Evolutionary conservation across 371 early-diverging fungal genomes (phyloP).

Genomic region (Amoeboaphelidium protococcarum): DNA sequence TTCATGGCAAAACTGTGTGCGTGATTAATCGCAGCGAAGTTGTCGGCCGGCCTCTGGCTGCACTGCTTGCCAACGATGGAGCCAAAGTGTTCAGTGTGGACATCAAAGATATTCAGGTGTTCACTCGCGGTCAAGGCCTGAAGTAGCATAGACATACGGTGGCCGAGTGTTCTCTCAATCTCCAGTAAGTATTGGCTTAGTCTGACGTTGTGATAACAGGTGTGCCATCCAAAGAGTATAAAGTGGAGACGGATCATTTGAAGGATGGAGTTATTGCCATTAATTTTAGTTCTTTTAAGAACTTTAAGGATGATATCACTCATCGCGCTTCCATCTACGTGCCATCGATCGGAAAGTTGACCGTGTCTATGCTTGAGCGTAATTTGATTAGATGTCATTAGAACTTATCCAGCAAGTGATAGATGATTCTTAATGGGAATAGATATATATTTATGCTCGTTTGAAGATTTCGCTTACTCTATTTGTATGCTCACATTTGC

Average conservation of each 20-base stretch:
- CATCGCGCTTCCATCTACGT: conserved; percentile 71
- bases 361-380: conserved; percentile 84
- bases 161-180: conserved; percentile 30
- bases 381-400: conserved; percentile 62
- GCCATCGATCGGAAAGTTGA: conserved; percentile 87
- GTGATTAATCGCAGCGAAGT: conserved; percentile 85
- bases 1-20: conserved; percentile 77
- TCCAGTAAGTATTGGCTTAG: conserved; percentile 45
- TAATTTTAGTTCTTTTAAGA: conserved; percentile 74
- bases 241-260: conserved; percentile 45
- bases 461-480: too few relatives aligned
- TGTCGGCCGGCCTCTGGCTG: conserved; percentile 91
- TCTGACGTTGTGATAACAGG: conserved; percentile 92
- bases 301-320: conserved; percentile 65
- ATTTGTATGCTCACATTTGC: too few relatives aligned
- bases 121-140: conserved; percentile 40
- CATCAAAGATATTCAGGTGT: conserved; percentile 58
- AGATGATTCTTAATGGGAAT: too few relatives aligned
- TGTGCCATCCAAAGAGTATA: conserved; percentile 63
- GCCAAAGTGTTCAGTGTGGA: conserved; percentile 87
- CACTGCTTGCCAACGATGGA: conserved; percentile 85
- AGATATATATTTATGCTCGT: too few relatives aligned
- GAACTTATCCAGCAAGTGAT: too few relatives aligned
- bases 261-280: conserved; percentile 85
- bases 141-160: conserved; percentile 14